A percentile compares a stretch with the other conserved stretches of the same genome.
These are phyloP conservation scores for Ceriops tagal DNA, from an alignment of 345 rosid genomes.

Conservation along the genomic window DNA sequence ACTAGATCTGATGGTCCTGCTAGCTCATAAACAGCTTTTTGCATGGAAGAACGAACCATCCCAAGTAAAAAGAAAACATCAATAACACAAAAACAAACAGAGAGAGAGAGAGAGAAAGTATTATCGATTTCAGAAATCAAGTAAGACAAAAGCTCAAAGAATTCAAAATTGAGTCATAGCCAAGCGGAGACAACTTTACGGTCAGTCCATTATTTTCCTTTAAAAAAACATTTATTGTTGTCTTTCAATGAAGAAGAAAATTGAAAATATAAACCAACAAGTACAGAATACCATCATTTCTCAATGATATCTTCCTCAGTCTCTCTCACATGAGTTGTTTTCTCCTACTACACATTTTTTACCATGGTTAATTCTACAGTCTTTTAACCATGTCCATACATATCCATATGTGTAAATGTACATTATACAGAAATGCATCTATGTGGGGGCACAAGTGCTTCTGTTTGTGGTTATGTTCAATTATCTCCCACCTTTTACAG, in stretches of 20 bases:
- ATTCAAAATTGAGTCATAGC: slow-evolving; percentile 37
- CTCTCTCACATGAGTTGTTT: slow-evolving; percentile 24
- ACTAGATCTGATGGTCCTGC: slow-evolving; percentile 76
- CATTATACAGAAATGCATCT: slow-evolving; percentile 7
- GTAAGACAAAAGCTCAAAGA: slow-evolving; percentile 41
- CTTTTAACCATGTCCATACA: no score
- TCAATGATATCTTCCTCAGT: slow-evolving; percentile 53
- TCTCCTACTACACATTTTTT: slow-evolving; percentile 7
- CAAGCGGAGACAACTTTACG: slow-evolving; percentile 36
- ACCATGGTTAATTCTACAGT: slow-evolving; percentile 13
- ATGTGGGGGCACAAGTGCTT: slow-evolving; percentile 21
- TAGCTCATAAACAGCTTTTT: slow-evolving; percentile 59
- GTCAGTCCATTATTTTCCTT: slow-evolving; percentile 27
- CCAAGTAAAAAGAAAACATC: slow-evolving; percentile 35
- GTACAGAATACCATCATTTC: slow-evolving; percentile 62
- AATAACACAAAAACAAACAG: slow-evolving; percentile 31
- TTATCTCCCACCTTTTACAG: slow-evolving; percentile 28
- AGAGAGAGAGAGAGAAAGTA: slow-evolving; percentile 17
- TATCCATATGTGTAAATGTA: not conserved
- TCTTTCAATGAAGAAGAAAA: slow-evolving; percentile 8
- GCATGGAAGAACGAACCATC: slow-evolving; percentile 68
- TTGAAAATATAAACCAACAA: slow-evolving; percentile 10
- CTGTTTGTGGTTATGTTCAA: slow-evolving; percentile 6
- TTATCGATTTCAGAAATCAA: slow-evolving; percentile 37
- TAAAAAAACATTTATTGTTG: slow-evolving; percentile 12